phyloP scores from a whole-genome alignment of 108 stramenopile species.

The Pseudonitzschia multistriata region DNA sequence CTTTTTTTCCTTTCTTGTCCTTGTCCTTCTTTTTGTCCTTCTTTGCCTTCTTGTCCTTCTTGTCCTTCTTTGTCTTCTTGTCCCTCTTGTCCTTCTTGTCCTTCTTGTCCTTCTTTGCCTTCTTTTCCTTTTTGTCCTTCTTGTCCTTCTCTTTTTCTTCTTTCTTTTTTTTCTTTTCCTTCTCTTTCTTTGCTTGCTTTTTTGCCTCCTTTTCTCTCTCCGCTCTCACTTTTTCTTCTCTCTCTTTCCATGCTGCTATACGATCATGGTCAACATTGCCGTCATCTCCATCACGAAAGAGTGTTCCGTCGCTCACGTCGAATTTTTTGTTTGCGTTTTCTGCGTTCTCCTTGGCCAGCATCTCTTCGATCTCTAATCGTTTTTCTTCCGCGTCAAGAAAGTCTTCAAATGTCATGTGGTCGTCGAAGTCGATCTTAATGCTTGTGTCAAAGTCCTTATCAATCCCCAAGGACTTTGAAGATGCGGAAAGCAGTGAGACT shows the following conservation, averaged over 20 bases:
- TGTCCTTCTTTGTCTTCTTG: not conserved
- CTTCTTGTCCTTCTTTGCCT: not conserved
- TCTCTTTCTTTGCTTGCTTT: too few species aligned
- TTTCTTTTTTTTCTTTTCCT: not conserved
- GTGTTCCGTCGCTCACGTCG: too few species aligned
- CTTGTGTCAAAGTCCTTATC: not conserved
- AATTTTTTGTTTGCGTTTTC: not conserved
- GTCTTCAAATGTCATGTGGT: not conserved
- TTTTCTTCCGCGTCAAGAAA: not conserved
- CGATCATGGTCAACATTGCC: too few species aligned
- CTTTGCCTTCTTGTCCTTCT: not conserved
- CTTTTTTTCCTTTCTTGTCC: not conserved
- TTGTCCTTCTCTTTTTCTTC: not conserved
- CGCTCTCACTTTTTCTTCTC: not conserved
- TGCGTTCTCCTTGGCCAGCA: not conserved
- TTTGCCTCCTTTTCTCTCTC: not conserved
- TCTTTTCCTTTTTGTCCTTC: not conserved
- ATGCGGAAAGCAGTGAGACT: not conserved
- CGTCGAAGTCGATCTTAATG: not conserved
- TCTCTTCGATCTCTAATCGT: not conserved
- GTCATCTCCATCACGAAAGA: too few species aligned
- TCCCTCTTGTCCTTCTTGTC: not conserved
- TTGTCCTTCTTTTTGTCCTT: not conserved
- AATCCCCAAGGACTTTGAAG: not conserved
- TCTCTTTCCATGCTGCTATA: not conserved